Evolutionary conservation across 1,139 yeast species (phyloP).

Genomic region (Debaryomyces udenii): DNA sequence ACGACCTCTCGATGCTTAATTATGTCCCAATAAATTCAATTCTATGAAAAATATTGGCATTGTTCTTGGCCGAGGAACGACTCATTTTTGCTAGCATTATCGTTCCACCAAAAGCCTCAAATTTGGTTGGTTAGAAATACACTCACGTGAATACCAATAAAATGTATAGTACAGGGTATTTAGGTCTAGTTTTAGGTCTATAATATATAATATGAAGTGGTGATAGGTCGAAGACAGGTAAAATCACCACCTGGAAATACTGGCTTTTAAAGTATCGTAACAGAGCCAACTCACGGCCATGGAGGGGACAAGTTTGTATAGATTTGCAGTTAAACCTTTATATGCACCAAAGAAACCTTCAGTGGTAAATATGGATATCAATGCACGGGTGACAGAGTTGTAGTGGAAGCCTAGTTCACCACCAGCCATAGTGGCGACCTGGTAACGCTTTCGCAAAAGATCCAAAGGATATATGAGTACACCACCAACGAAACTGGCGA

Average conservation of each 20-base stretch:
- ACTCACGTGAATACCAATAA: conserved; percentile 16
- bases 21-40: conserved; percentile 4
- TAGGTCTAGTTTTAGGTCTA: not conserved
- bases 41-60: conserved; percentile 1
- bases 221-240: not conserved
- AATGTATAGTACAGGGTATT: conserved; percentile 15
- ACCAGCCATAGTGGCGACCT: conserved; percentile 83
- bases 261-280: conserved; percentile 66
- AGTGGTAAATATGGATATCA: conserved; percentile 61
- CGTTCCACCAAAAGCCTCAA: conserved; percentile 9
- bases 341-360: conserved; percentile 87
- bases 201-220: not conserved
- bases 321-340: conserved; percentile 85
- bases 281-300: conserved; percentile 96
- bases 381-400: conserved; percentile 70
- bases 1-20: not conserved
- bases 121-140: conserved; percentile 20
- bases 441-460: conserved; percentile 83
- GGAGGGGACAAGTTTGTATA: conserved; percentile 88
- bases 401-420: conserved; percentile 82
- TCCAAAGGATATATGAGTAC: conserved; percentile 90
- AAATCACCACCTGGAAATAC: conserved; percentile 35
- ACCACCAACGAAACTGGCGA: conserved; percentile 71
- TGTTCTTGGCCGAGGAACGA: not conserved
- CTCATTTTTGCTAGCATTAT: not conserved